Evolutionary conservation across 176 grass and related monocot species (phyloP), one percentile per base, ranked within the genome.

Genomic region (Triticum urartu): DNA sequence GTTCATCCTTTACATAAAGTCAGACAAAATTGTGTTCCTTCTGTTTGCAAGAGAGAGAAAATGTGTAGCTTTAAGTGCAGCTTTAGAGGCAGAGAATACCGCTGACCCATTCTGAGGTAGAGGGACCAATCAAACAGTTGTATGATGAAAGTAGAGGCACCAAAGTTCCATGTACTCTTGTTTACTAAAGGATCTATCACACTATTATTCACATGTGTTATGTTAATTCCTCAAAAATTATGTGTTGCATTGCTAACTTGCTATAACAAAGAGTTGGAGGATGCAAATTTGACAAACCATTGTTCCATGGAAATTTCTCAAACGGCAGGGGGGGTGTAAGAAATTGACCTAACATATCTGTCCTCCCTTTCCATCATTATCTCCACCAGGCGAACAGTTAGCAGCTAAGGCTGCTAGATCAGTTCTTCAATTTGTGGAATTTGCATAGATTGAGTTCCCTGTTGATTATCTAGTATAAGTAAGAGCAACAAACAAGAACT

Each of bases 261-360:
- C 38, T 62, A 64, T 32, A 70, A 77, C 1, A 56, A 9, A 22
- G 24, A 81, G 74, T 11, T 56, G 74, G 50, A 77, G 47, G 75
- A 26, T 20, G 35, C 24, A 83, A 82, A 30, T 75, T 80, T 30
- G 5, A 39, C 20, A 84, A 86, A 77, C 11, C 17, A 64, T 15
- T 63, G 5, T 78, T 43, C 42, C 42, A 33, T 56, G 50, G 56
- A 90, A 85, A 71, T 22, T 39, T 79, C 34, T 52, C 30, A 86
- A 64, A 63, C 52, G 56, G 43, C 8, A 68, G 43, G 74, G 65
- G 5, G 4, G 1, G 47, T 66, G 9, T 8, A 67, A 68, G 82
- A 35, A 85, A 80, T 79, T 73, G 33, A 91, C 86, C 90, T 88
- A 67, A 88, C 86, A 82, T 82, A 91, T 88, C 33, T 91, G 52